Evolutionary conservation across 257 asterid genomes (phyloP).

Genomic region (Ajuga chamaepitys): DNA sequence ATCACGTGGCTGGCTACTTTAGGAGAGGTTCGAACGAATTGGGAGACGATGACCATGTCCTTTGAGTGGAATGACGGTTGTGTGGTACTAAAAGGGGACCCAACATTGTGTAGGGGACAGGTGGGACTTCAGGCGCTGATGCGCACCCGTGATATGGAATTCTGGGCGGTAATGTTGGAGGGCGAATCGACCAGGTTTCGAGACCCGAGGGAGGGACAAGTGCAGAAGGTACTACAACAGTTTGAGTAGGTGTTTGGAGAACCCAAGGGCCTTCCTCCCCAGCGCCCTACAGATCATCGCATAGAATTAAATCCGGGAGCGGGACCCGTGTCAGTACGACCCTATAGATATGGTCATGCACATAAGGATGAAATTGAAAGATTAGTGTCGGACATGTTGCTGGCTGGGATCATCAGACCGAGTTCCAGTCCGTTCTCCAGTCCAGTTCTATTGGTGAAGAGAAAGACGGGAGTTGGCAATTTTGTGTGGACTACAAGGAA

Average conservation of each 20-base stretch:
- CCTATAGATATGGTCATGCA: no score
- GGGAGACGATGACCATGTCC: neutral
- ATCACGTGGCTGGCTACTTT: neutral
- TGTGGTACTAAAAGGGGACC: neutral
- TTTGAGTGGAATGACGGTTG: neutral
- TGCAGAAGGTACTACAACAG: neutral
- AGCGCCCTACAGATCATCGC: no score
- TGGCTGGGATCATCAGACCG: neutral
- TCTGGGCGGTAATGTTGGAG: neutral
- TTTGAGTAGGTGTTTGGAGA: neutral
- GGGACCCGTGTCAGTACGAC: neutral
- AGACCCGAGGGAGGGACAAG: neutral
- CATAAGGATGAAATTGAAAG: no score
- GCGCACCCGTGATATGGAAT: neutral
- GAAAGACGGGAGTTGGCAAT: no score
- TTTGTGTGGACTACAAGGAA: no score
- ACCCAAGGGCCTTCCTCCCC: no score
- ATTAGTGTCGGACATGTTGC: neutral
- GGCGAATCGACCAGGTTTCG: neutral
- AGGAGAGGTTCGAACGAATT: neutral
- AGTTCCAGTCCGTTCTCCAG: neutral
- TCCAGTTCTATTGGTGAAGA: neutral
- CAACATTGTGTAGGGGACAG: neutral
- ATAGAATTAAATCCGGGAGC: neutral
- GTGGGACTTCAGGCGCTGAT: no score